Evolutionary conservation across 2,329 filamentous ascomycete species (phyloP), one percentile per base, ranked within the genome.

Genomic region (Zasmidium citrigriseum): DNA sequence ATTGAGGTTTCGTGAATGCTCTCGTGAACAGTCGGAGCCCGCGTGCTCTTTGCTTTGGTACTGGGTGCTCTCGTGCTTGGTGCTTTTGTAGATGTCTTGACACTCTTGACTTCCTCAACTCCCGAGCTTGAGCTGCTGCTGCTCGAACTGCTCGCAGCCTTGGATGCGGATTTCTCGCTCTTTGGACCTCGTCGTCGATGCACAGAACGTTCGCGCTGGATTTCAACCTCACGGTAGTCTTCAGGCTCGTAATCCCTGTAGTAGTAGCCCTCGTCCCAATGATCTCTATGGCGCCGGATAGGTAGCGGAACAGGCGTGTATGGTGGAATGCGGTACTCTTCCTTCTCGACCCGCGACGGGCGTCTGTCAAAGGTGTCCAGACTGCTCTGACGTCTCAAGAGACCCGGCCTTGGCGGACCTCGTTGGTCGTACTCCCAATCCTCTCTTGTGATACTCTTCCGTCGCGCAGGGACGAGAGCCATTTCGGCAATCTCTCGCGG

Each of bases 351-450:
- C 46, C 83, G 80, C 27, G 81, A 67, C 1, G 90, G 88, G 24
- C 86, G 86, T 50, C 92, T 87, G 75, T 97, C 93, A 71, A 91
- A 96, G 0, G 90, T 96, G 73, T 96, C 93, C 41, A 96, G 81
- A 53, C 91, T 96, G 14, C 91, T 96, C 73, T 96, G 92, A 46
- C 93, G 86, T 58, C 93, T 85, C 52, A 95, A 70, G 63, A 93
- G 82, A 25, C 81, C 80, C 1, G 91, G 92, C 47, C 89, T 83
- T 29, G 82, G 81, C 47, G 78, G 77, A 3, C 22, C 46, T 82
- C 83, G 48, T 54, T 54, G 50, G 60, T 82, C 81, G 52, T 81
- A 73, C 54, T 86, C 83, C 27, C 79, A 78, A 62, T 88, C 86
- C 57, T 80, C 80, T 27, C 67, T 60, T 29, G 60, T 58, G 62